A percentile compares a stretch with the other conserved stretches of the same genome.
These are phyloP conservation scores for Leccinum pellstonianum DNA, from an alignment of 768 basidiomycete genomes.

Conservation along the genomic window DNA sequence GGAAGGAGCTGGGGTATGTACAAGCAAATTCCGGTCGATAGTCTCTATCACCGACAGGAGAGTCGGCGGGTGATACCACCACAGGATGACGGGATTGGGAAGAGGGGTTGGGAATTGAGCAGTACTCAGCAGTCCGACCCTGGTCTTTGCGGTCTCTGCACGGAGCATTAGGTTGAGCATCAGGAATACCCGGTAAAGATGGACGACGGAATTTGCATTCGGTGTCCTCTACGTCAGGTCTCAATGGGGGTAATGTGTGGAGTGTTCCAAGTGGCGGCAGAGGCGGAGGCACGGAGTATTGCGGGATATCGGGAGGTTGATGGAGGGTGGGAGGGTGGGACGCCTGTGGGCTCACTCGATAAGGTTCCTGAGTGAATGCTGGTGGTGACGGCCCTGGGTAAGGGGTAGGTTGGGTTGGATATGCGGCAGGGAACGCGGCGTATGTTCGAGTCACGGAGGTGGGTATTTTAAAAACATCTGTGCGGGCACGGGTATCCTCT, in stretches of 20 bases:
- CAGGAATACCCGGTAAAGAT: conserved; percentile 24
- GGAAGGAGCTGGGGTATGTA: conserved; percentile 19
- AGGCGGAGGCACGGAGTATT: conserved; percentile 29
- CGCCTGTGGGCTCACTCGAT: conserved; percentile 21
- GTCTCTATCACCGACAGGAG: conserved; percentile 14
- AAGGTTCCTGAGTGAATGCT: conserved; percentile 26
- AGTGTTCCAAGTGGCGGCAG: conserved; percentile 22
- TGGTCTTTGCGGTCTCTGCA: conserved; percentile 18
- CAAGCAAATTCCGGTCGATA: conserved; percentile 18
- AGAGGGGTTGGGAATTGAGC: neutral
- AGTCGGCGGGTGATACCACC: neutral
- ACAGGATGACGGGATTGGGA: conserved; percentile 8
- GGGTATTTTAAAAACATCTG: conserved; percentile 33
- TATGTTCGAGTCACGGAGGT: conserved; percentile 39
- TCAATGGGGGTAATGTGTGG: conserved; percentile 30
- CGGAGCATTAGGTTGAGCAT: conserved; percentile 7
- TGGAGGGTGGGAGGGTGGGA: conserved; percentile 23
- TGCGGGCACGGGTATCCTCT: conserved; percentile 38
- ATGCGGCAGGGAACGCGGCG: conserved; percentile 40
- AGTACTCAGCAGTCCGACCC: conserved; percentile 15
- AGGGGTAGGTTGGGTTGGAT: conserved; percentile 27
- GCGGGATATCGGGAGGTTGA: conserved; percentile 25
- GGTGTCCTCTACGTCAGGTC: conserved; percentile 24
- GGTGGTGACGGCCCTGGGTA: conserved; percentile 25
- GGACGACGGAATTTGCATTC: conserved; percentile 34